Base-by-base conservation (phyloP, 2,329 filamentous ascomycete genomes). In the Dryadomyces quercus-mongolicae region DNA sequence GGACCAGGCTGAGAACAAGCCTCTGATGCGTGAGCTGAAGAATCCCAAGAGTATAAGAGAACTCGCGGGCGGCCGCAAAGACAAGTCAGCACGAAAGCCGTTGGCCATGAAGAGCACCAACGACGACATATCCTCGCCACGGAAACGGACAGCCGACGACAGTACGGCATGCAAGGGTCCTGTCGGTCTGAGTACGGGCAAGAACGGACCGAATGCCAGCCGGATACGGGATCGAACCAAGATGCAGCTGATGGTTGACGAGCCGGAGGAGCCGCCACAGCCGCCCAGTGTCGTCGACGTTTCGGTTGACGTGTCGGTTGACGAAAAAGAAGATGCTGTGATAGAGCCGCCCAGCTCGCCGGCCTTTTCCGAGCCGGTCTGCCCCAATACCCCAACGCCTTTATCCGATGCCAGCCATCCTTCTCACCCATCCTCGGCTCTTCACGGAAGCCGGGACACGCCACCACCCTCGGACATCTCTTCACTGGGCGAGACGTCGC, bases 401-500 rank as follows among this genome's bases (percentile, higher is more conserved):
- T 15, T 49, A 8, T 54, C 78, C 5, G 72, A 74, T 44, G 12
- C 38, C 38, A n/a, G 16, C 12, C 42, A 44, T 5, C 8, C 42
- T 12, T 8, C 13, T 3, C 71, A 70, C 22, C 66, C 66, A n/a
- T 62, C 65, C 9, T 60, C 63, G 9, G 60, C 62, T 18, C 61
- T 54, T 49, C 56, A 53, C 57, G 40, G 65, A 63, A 53, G 67
- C 67, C 51, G 67, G 60, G 80, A 81, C 60, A 83, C 81, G 0
- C 80, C 81, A 2, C 81, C 81, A 5, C 81, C 81, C 5, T 66
- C 71, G 16, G 77, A 83, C 59, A 75, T 84, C 40, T 77, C 74
- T 8, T 70, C 68, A 8, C 73, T 67, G 40, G 75, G 77, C 51
- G 78, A 85, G 60, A 77, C 77, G 31, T 74, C 78, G 31, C 77